phyloP scores from a whole-genome alignment of 495 filamentous ascomycete genomes.

The Aspergillus diversus region DNA sequence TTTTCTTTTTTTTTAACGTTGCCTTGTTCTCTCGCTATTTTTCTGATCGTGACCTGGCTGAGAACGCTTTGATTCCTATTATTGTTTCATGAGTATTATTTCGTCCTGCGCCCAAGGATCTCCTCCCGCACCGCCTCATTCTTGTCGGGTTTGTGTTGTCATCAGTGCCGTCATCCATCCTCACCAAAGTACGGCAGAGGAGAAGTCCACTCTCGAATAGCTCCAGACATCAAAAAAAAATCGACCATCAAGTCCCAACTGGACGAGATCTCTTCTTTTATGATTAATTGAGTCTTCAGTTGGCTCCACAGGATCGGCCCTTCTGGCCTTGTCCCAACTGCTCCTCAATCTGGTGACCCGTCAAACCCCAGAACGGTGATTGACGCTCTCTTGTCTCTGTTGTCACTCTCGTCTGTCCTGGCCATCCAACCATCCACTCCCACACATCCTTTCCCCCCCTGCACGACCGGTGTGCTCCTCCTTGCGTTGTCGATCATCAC shows the following conservation, averaged over 20 bases:
- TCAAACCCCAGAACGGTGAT: background rate
- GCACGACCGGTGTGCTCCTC: constrained; percentile 16
- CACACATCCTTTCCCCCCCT: background rate
- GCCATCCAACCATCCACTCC: constrained; percentile 5
- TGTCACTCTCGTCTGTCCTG: background rate
- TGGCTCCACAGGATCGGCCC: constrained; percentile 24
- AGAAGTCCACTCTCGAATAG: no score
- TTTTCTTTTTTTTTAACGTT: constrained; percentile 1
- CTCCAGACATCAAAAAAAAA: no score
- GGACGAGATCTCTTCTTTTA: constrained; percentile 1
- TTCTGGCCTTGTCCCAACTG: constrained; percentile 19
- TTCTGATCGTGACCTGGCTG: no score
- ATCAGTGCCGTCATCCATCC: constrained; percentile 12
- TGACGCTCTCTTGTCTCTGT: constrained; percentile 9
- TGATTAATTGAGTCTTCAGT: constrained; percentile 7
- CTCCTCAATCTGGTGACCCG: constrained; percentile 18
- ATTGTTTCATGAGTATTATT: background rate
- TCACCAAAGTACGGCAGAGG: background rate
- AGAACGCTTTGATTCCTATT: background rate
- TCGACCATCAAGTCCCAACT: no score
- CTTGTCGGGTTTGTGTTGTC: constrained; percentile 20
- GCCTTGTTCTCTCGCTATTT: background rate
- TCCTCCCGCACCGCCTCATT: constrained; percentile 28
- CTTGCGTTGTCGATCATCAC: constrained; percentile 32
- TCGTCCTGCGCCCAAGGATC: constrained; percentile 22